These are phyloP conservation scores for Claviceps pusilla DNA, from an alignment of 2,329 filamentous ascomycete species.

Conservation along the genomic window DNA sequence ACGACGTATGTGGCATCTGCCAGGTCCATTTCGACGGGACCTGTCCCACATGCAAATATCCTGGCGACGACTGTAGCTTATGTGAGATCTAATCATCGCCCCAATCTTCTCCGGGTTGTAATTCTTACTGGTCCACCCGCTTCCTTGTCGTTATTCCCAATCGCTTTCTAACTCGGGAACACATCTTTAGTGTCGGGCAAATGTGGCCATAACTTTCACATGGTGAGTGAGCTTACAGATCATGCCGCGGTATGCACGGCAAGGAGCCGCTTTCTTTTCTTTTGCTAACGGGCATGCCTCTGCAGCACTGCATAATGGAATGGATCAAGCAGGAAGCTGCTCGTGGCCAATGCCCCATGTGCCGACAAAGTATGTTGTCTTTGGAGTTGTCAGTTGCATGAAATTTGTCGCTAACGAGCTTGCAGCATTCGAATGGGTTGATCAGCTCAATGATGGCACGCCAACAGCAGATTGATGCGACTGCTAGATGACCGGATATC, in stretches of 20 bases:
- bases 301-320: slow-evolving; percentile 80
- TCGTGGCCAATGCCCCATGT: slow-evolving; percentile 95
- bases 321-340: slow-evolving; percentile 94
- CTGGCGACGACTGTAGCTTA: slow-evolving; percentile 86
- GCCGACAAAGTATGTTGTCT: slow-evolving; percentile 58
- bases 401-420: neutral
- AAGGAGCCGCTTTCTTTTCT: neutral
- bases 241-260: neutral
- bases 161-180: neutral
- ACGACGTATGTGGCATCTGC: slow-evolving; percentile 97
- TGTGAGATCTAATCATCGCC: slow-evolving; percentile 31
- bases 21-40: slow-evolving; percentile 96
- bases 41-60: slow-evolving; percentile 94
- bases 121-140: neutral
- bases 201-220: slow-evolving; percentile 95
- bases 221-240: slow-evolving; percentile 52
- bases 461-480: slow-evolving; percentile 14
- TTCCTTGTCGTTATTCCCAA: neutral
- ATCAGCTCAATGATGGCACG: slow-evolving; percentile 18
- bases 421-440: slow-evolving; percentile 27
- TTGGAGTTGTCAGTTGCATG: neutral
- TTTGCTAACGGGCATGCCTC: neutral
- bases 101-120: neutral
- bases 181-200: slow-evolving; percentile 67
- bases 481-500: neutral